These are phyloP conservation scores for Bolboschoenoplectus hybrid DNA, from an alignment of 202 grass and related monocot genomes.

Conservation along the genomic window DNA sequence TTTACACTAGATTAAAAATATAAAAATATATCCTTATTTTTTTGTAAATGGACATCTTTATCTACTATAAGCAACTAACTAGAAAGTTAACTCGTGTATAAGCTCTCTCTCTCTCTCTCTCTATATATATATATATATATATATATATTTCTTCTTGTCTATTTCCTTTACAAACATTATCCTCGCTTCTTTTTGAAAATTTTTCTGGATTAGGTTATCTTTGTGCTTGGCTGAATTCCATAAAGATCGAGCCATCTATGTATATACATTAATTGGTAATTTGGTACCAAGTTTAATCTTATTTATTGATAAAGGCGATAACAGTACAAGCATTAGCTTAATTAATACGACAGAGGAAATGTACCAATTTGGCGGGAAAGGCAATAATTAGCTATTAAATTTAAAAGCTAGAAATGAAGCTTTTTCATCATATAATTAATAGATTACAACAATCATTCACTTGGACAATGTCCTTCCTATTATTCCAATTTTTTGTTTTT, in stretches of 20 bases:
- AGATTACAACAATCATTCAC: not conserved
- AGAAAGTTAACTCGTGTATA: not conserved
- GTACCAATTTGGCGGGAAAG: not conserved
- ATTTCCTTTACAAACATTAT: not conserved
- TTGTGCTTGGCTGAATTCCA: not conserved
- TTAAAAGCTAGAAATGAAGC: not conserved
- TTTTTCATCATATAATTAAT: not conserved
- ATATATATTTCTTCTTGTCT: not conserved
- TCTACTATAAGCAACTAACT: not conserved
- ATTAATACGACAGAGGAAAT: not conserved
- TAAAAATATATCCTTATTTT: not conserved
- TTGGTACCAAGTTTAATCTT: not conserved
- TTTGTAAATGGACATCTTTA: not conserved
- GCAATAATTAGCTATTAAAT: not conserved
- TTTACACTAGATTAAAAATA: not conserved
- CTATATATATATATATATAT: no score
- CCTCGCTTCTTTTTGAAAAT: not conserved
- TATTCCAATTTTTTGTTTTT: not conserved
- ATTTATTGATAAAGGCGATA: not conserved
- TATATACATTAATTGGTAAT: not conserved
- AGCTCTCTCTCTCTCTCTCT: not conserved
- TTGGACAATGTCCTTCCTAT: not conserved
- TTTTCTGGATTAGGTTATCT: not conserved
- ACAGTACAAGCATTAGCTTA: not conserved
- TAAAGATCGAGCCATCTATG: slow-evolving; percentile 10